These are phyloP conservation scores for Saturnispora hagleri DNA, from an alignment of 805 yeast species.

Conservation along the genomic window DNA sequence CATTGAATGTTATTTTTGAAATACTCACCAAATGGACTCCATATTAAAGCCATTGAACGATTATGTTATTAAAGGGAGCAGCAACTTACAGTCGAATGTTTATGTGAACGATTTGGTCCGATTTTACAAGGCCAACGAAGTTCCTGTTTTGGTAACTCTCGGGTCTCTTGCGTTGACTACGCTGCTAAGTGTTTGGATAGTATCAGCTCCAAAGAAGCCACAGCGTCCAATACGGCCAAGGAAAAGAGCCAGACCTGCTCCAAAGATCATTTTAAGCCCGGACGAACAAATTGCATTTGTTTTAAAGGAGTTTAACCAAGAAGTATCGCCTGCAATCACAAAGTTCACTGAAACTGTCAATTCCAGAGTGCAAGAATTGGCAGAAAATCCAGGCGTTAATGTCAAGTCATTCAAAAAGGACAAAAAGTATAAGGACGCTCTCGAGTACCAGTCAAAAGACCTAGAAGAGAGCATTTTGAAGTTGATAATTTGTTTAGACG, in stretches of 20 bases:
- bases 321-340: constrained; percentile 1
- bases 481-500: constrained; percentile 57
- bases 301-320: background rate
- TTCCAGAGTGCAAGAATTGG: constrained; percentile 9
- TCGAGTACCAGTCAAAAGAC: constrained; percentile 42
- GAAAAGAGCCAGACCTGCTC: constrained; percentile 13
- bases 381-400: background rate
- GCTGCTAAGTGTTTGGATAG: background rate
- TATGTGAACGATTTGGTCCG: background rate
- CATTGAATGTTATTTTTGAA: background rate
- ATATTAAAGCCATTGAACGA: background rate
- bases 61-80: background rate
- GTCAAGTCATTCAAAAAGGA: background rate
- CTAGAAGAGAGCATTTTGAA: constrained; percentile 62
- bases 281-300: constrained; percentile 5
- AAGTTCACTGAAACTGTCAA: background rate
- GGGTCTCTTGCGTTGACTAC: background rate
- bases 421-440: constrained; percentile 20
- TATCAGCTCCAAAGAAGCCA: background rate
- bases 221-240: background rate
- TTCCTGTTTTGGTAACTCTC: background rate
- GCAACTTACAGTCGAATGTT: background rate
- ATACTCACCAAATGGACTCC: background rate
- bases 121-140: background rate
- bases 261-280: constrained; percentile 15